Evolutionary conservation across 352 stramenopile genomes (phyloP).

Genomic region (Blastocystis sp.): DNA sequence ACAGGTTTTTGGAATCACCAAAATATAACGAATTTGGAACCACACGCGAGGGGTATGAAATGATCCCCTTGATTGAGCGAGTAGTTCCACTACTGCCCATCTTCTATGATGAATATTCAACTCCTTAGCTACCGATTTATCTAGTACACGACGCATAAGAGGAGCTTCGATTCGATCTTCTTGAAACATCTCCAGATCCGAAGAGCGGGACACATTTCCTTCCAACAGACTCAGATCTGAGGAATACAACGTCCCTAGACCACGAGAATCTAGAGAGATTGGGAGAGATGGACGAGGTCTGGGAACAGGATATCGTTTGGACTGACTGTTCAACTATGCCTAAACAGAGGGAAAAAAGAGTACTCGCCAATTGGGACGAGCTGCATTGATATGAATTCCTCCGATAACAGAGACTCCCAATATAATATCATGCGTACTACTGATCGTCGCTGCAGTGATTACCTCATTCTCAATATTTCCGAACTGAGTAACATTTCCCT

Average conservation of each 20-base stretch:
- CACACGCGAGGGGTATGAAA: constrained; percentile 7
- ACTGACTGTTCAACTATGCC: neutral
- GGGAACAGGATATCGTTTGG: neutral
- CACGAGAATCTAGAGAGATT: neutral
- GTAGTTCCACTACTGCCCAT: neutral
- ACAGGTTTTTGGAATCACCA: neutral
- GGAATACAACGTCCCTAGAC: neutral
- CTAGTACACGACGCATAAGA: neutral
- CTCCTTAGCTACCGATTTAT: neutral
- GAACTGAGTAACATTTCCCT: neutral
- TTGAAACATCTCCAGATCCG: neutral
- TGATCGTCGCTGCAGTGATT: neutral
- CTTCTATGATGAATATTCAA: neutral
- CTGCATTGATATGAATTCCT: neutral
- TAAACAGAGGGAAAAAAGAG: neutral
- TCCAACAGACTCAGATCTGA: neutral
- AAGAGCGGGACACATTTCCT: neutral
- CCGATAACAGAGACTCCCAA: neutral
- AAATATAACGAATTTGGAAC: constrained; percentile 17
- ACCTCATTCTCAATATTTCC: neutral
- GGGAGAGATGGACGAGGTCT: neutral
- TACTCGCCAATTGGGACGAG: neutral
- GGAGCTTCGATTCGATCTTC: neutral
- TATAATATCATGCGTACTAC: neutral
- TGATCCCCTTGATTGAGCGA: neutral